These are phyloP conservation scores for Fomitiporia mediterranea DNA, from an alignment of 1,284 basidiomycete species.

Conservation along the genomic window DNA sequence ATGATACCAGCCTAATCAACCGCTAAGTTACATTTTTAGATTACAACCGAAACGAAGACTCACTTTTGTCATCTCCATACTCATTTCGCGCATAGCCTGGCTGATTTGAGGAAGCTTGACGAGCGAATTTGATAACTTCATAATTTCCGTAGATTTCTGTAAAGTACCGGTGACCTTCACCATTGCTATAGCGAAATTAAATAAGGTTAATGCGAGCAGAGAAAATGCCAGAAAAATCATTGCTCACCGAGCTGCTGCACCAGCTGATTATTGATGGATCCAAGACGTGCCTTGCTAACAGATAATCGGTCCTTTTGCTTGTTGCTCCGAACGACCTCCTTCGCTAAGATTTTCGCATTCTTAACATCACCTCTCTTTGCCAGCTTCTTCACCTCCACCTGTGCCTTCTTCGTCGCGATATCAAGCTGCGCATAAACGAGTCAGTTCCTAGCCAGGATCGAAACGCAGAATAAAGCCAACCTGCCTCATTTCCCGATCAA, in stretches of 20 bases:
- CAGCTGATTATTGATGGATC: slow-evolving; percentile 89
- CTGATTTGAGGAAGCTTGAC: slow-evolving; percentile 91
- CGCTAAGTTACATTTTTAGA: neutral
- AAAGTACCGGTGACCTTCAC: slow-evolving; percentile 94
- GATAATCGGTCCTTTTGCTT: slow-evolving; percentile 93
- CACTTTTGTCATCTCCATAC: slow-evolving; percentile 98
- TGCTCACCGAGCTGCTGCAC: slow-evolving; percentile 89
- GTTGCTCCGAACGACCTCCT: slow-evolving; percentile 90
- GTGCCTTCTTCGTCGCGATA: slow-evolving; percentile 75
- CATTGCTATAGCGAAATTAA: slow-evolving; percentile 71
- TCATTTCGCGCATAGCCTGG: slow-evolving; percentile 94
- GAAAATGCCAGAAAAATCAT: neutral
- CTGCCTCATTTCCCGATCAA: slow-evolving; percentile 93
- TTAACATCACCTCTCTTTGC: slow-evolving; percentile 91
- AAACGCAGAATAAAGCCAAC: slow-evolving; percentile 43
- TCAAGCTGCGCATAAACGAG: slow-evolving; percentile 59
- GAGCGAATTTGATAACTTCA: slow-evolving; percentile 94
- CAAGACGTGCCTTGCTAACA: slow-evolving; percentile 89
- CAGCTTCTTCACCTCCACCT: slow-evolving; percentile 81
- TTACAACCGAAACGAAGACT: no score
- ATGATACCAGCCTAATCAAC: slow-evolving; percentile 76
- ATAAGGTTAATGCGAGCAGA: slow-evolving; percentile 9
- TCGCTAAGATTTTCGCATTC: slow-evolving; percentile 87
- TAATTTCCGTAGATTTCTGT: slow-evolving; percentile 98
- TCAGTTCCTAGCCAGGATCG: slow-evolving; percentile 16